These are phyloP conservation scores for Pichia sp. DNA, from an alignment of 1,139 yeast species.

Conservation along the genomic window DNA sequence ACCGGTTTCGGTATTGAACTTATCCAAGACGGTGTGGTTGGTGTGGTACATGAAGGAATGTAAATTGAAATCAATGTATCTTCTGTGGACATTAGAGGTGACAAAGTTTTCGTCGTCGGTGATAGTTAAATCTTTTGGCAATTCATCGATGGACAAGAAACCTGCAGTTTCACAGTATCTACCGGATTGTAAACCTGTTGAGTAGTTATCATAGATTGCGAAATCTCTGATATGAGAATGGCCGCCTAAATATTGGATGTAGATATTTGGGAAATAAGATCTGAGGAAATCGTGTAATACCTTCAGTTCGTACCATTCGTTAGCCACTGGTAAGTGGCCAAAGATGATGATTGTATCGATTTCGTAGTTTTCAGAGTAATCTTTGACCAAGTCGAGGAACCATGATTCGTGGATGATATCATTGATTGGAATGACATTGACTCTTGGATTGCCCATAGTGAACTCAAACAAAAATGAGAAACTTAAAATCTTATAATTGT, in stretches of 20 bases:
- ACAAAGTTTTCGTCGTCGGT: conserved; percentile 5
- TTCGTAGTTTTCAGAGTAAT: conserved; percentile 38
- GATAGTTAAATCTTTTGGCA: conserved; percentile 13
- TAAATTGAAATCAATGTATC: conserved; percentile 78
- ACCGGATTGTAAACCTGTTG: conserved; percentile 87
- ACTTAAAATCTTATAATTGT: conserved; percentile 54
- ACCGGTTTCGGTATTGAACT: conserved; percentile 52
- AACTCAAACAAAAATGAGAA: conserved; percentile 85
- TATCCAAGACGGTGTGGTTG: conserved; percentile 35
- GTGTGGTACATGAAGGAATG: conserved; percentile 70
- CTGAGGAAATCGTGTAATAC: conserved; percentile 56
- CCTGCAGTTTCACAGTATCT: conserved; percentile 93
- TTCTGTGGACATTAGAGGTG: conserved; percentile 38
- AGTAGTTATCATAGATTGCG: conserved; percentile 58
- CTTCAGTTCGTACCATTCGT: conserved; percentile 54
- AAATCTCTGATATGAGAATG: conserved; percentile 94
- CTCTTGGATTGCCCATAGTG: conserved; percentile 53
- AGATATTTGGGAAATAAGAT: conserved; percentile 51
- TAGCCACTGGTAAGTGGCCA: conserved; percentile 80
- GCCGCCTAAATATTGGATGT: conserved; percentile 90
- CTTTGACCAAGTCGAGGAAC: conserved; percentile 55
- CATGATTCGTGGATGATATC: conserved; percentile 58
- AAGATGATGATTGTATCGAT: conserved; percentile 68
- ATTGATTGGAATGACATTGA: conserved; percentile 63
- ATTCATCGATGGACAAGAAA: conserved; percentile 56